Evolutionary conservation across 2,329 filamentous ascomycete species (phyloP).

Genomic region (Dendryphion nanum): DNA sequence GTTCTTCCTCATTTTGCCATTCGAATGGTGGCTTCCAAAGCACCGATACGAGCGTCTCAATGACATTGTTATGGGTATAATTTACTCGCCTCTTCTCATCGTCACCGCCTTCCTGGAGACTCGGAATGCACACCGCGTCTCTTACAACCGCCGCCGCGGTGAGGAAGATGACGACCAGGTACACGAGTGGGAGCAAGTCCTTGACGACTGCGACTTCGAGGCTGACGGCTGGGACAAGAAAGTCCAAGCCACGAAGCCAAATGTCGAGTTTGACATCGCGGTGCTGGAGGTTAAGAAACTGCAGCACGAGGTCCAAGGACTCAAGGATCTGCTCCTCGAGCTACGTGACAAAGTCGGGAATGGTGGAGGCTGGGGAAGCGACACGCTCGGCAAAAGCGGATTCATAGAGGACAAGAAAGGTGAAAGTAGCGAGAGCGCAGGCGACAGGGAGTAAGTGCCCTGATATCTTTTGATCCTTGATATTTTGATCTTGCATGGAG

Average conservation of each 20-base stretch:
- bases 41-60: conserved; percentile 76
- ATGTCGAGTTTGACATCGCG: conserved; percentile 76
- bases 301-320: conserved; percentile 44
- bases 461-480: not conserved
- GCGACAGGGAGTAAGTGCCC: not conserved
- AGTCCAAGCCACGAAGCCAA: conserved; percentile 72
- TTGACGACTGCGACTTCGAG: conserved; percentile 72
- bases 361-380: conserved; percentile 25
- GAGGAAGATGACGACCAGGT: conserved; percentile 86
- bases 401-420: conserved; percentile 17
- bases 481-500: too few relatives aligned
- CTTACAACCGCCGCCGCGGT: conserved; percentile 71
- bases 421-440: conserved; percentile 24
- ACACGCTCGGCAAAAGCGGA: conserved; percentile 29
- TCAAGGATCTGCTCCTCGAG: conserved; percentile 41
- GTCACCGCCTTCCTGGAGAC: conserved; percentile 65
- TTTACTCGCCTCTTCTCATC: conserved; percentile 82
- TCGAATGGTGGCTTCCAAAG: conserved; percentile 94
- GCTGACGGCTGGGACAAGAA: conserved; percentile 81
- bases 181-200: conserved; percentile 91
- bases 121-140: conserved; percentile 56
- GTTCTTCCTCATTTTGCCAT: conserved; percentile 70
- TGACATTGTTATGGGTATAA: conserved; percentile 78
- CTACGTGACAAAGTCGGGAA: conserved; percentile 25
- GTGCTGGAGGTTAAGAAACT: conserved; percentile 61